Evolutionary conservation across 305 asterid species (phyloP), one percentile per base, ranked within the genome.

Genomic region (Fraxinus sp.): DNA sequence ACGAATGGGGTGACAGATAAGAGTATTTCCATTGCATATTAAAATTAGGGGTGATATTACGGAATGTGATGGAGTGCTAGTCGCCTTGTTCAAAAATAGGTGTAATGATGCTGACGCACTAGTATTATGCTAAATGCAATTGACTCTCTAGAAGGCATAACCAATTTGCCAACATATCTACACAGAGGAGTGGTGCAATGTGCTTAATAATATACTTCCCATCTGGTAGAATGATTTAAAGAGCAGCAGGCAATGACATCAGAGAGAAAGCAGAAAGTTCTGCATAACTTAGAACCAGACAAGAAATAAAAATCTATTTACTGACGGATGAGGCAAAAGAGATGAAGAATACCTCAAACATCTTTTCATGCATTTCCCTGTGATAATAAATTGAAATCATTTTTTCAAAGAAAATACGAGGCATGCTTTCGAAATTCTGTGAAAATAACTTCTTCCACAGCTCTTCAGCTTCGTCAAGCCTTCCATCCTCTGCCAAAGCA

Each of bases 391-490:
- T 86, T 79, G 97, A 86, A 84, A 96, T 85, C 94, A 96, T 96
- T 87, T 89, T 93, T 81, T 93, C 93, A 87, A 92, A 93, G 94
- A 94, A 94, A 89, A 89, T 88, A 72, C 95, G 94, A 3, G 99
- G 99, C 94, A 90, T 92, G 87, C 97, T 91, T 79, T 93, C 99
- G 87, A 94, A 81, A 89, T 96, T 89, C 84, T 92, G 87, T 62
- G 96, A 88, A 85, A 96, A 92, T 80, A 94, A 80, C 73, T 91
- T 92, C 57, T 73, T 82, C 99, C 99, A 94, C 11, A 94, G 95
- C 82, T 93, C 97, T 89, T 93, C 97, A 77, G 95, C 96, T 88
- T 92, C 98, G 9, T 92, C 97, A 20, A 92, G 87, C 87, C 98
- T 92, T 35, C 90, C 97, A 83, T 92, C 97, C 87, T 92, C 93